These are phyloP conservation scores for Saprolegnia parasitica DNA, from an alignment of 352 stramenopile genomes.

Conservation along the genomic window DNA sequence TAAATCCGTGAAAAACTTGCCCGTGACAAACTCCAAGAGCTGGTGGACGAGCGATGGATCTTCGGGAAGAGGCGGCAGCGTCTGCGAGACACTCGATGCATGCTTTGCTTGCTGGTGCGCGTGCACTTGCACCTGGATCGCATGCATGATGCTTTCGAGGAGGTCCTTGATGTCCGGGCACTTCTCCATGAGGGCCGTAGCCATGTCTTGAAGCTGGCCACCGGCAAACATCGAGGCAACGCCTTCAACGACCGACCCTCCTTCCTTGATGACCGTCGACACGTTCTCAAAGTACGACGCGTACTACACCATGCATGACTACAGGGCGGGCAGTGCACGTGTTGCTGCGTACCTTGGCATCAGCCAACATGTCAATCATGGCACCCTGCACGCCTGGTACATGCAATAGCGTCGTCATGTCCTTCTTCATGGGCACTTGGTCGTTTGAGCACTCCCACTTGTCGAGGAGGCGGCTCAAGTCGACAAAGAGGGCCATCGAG, in stretches of 20 bases:
- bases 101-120: background rate
- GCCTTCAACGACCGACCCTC: slow-evolving; percentile 50
- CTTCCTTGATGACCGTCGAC: slow-evolving; percentile 55
- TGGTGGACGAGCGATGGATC: slow-evolving; percentile 18
- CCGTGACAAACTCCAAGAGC: slow-evolving; percentile 19
- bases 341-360: slow-evolving; percentile 34
- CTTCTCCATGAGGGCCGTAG: slow-evolving; percentile 68
- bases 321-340: background rate
- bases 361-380: slow-evolving; percentile 67
- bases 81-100: background rate
- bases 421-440: slow-evolving; percentile 58
- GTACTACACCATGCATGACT: slow-evolving; percentile 35
- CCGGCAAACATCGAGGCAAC: slow-evolving; percentile 30
- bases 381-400: slow-evolving; percentile 68
- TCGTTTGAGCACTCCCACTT: slow-evolving; percentile 55
- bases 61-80: slow-evolving; percentile 15
- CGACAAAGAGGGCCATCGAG: slow-evolving; percentile 61
- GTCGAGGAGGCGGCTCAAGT: slow-evolving; percentile 69
- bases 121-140: slow-evolving; percentile 24
- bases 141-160: slow-evolving; percentile 24
- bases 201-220: slow-evolving; percentile 60
- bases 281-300: slow-evolving; percentile 57
- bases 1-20: slow-evolving; percentile 23
- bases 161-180: slow-evolving; percentile 42
- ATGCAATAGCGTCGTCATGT: slow-evolving; percentile 66